Conservation (phyloP, 2,329 filamentous ascomycete species). For the Zymoseptoria pseudotritici region DNA sequence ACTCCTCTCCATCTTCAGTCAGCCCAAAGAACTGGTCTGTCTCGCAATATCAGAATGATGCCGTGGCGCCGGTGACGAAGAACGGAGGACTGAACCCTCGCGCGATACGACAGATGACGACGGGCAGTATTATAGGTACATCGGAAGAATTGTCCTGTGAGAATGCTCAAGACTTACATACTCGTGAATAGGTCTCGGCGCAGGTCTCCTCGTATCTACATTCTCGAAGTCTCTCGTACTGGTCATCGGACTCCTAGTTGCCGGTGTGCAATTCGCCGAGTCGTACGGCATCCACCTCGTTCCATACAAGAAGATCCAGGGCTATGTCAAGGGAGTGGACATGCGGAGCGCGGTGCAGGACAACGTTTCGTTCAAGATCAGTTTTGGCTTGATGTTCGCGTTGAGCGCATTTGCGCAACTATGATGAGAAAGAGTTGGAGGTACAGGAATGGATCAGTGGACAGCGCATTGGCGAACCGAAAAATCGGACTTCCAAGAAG, state of each 20-base stretch:
- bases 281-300: slow-evolving; percentile 45
- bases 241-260: slow-evolving; percentile 56
- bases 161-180: neutral
- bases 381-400: slow-evolving; percentile 66
- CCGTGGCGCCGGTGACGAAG: slow-evolving; percentile 31
- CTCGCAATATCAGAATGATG: slow-evolving; percentile 33
- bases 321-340: slow-evolving; percentile 45
- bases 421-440: neutral
- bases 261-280: slow-evolving; percentile 53
- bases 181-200: slow-evolving; percentile 46
- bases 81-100: slow-evolving; percentile 35
- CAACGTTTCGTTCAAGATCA: slow-evolving; percentile 58
- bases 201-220: slow-evolving; percentile 58
- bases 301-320: slow-evolving; percentile 43
- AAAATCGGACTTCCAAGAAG: neutral
- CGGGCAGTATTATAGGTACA: slow-evolving; percentile 41
- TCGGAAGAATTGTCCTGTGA: neutral
- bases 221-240: slow-evolving; percentile 66
- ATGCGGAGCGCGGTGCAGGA: slow-evolving; percentile 47
- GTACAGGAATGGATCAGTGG: neutral
- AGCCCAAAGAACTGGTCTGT: slow-evolving; percentile 34
- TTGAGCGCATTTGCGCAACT: slow-evolving; percentile 59
- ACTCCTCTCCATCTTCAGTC: slow-evolving; percentile 22
- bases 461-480: neutral
- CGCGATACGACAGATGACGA: slow-evolving; percentile 38